These are phyloP conservation scores for Lasiodiplodia sp. DNA, from an alignment of 2,329 filamentous ascomycete species.

Conservation along the genomic window DNA sequence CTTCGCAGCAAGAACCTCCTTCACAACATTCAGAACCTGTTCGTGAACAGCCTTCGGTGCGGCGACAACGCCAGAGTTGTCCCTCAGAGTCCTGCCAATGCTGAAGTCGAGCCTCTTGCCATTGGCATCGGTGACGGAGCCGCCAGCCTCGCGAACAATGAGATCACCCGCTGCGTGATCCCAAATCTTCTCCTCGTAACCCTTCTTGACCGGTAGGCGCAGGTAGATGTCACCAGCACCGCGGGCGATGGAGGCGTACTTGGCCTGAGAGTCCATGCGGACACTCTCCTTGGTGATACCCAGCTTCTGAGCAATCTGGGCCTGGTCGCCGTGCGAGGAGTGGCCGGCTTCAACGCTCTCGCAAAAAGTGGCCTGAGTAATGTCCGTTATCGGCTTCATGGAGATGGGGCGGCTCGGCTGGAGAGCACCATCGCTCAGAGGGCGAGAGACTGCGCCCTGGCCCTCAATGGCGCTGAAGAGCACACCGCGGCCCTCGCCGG, in stretches of 20 bases:
- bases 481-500: constrained; percentile 80
- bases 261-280: constrained; percentile 96
- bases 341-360: constrained; percentile 95
- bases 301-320: constrained; percentile 80
- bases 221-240: constrained; percentile 96
- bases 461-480: constrained; percentile 85
- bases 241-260: constrained; percentile 93
- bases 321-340: constrained; percentile 87
- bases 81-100: constrained; percentile 81
- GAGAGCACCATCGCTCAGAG: constrained; percentile 67
- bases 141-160: constrained; percentile 92
- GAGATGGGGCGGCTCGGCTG: constrained; percentile 68
- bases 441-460: constrained; percentile 79
- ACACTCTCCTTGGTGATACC: constrained; percentile 91
- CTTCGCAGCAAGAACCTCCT: constrained; percentile 72
- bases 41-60: constrained; percentile 79
- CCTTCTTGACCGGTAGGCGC: constrained; percentile 80
- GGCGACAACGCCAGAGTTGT: constrained; percentile 94
- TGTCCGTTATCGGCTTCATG: constrained; percentile 79
- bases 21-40: constrained; percentile 80
- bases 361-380: constrained; percentile 87
- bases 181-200: constrained; percentile 99
- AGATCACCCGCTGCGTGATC: constrained; percentile 96
- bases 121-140: constrained; percentile 86
- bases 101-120: constrained; percentile 88